phyloP scores from a whole-genome alignment of 1,139 yeast species.

The Entelexis paramagnoliae region DNA sequence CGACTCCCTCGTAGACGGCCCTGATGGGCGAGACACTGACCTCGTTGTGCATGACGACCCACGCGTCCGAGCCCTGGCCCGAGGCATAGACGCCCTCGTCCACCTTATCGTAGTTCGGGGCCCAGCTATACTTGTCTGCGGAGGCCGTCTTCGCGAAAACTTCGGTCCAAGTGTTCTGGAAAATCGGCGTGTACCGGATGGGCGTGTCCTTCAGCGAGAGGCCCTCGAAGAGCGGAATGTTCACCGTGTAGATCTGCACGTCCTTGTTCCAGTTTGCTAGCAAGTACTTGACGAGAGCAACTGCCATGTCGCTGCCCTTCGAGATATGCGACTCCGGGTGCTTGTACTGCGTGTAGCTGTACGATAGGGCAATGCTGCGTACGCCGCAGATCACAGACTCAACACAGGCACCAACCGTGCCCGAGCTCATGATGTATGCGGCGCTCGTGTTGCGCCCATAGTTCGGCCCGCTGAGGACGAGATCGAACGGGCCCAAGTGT shows the following conservation, averaged over 20 bases:
- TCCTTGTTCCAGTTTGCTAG: conserved; percentile 44
- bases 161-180: conserved; percentile 69
- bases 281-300: conserved; percentile 51
- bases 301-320: conserved; percentile 60
- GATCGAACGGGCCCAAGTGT: conserved; percentile 63
- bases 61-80: conserved; percentile 41
- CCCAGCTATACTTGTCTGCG: conserved; percentile 52
- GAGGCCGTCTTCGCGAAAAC: conserved; percentile 34
- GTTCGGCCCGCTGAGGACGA: conserved; percentile 90
- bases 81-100: conserved; percentile 50
- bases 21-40: conserved; percentile 72
- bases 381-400: conserved; percentile 79
- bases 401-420: conserved; percentile 97
- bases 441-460: conserved; percentile 88
- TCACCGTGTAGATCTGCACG: conserved; percentile 71
- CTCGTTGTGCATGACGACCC: conserved; percentile 36
- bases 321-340: conserved; percentile 47
- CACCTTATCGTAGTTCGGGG: conserved; percentile 67
- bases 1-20: conserved; percentile 58
- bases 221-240: conserved; percentile 58
- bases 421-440: conserved; percentile 81
- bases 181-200: conserved; percentile 56
- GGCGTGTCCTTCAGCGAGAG: conserved; percentile 44
- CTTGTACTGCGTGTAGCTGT: conserved; percentile 52
- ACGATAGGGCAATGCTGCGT: conserved; percentile 70